Conservation (phyloP, 306 rosid species). For the Castanea sativa region DNA sequence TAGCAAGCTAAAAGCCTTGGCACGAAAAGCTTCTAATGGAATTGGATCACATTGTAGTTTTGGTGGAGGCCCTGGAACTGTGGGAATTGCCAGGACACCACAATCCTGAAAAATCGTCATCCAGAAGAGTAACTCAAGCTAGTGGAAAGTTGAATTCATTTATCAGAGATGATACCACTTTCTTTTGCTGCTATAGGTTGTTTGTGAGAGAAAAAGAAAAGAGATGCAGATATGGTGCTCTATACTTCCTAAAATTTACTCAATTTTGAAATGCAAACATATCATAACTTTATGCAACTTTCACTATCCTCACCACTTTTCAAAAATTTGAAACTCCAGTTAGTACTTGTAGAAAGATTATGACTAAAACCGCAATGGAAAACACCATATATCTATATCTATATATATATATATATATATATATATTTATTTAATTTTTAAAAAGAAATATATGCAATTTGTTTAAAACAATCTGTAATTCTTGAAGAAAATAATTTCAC, state of each 20-base stretch:
- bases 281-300: background rate
- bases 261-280: background rate
- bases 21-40: constrained; percentile 53
- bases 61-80: constrained; percentile 88
- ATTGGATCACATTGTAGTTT: constrained; percentile 49
- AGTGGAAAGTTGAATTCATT: background rate
- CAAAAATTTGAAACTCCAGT: background rate
- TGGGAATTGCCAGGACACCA: constrained; percentile 80
- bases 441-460: background rate
- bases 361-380: background rate
- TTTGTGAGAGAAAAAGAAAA: background rate
- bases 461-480: no score
- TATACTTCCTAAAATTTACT: background rate
- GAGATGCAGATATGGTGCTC: background rate
- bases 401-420: no score
- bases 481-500: background rate
- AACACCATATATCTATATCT: background rate
- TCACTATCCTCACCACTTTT: background rate
- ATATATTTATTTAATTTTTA: background rate
- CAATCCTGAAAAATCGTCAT: constrained; percentile 47
- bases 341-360: background rate
- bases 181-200: background rate
- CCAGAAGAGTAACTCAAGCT: background rate
- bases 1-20: constrained; percentile 66
- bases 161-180: background rate